Percentiles rank a stretch among this genome's conserved stretches.
phyloP scores from a whole-genome alignment of 768 basidiomycete genomes.

The Russula sp. region DNA sequence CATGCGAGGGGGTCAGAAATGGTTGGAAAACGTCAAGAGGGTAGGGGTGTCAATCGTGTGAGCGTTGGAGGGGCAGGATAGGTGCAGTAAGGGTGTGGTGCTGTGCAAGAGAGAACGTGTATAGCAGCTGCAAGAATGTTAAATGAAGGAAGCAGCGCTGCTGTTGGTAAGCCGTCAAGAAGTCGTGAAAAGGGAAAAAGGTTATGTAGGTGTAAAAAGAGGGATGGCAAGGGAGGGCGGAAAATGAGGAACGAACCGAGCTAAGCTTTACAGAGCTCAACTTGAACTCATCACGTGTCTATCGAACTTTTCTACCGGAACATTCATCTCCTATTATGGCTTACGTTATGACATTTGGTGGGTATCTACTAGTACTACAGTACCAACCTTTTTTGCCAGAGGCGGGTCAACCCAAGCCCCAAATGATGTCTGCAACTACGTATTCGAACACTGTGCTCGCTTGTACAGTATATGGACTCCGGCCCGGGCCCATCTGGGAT shows the following conservation, averaged over 20 bases:
- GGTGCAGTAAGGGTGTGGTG: constrained; percentile 8
- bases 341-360: too few species aligned
- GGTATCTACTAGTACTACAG: too few species aligned
- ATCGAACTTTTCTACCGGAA: too few species aligned
- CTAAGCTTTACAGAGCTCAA: background rate
- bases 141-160: background rate
- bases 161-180: background rate
- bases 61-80: constrained; percentile 21
- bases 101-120: constrained; percentile 18
- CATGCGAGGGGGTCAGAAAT: constrained; percentile 34
- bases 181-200: background rate
- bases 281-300: background rate
- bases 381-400: too few species aligned
- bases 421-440: too few species aligned
- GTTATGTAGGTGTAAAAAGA: background rate
- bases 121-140: constrained; percentile 2
- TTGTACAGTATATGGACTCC: too few species aligned
- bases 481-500: too few species aligned
- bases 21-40: background rate
- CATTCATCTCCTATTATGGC: too few species aligned
- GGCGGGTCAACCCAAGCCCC: too few species aligned
- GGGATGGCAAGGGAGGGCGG: background rate
- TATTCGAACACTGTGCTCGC: too few species aligned
- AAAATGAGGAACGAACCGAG: background rate
- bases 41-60: constrained; percentile 2